Conservation (phyloP, 257 asterid species). For the Lavandula angustifolia region DNA sequence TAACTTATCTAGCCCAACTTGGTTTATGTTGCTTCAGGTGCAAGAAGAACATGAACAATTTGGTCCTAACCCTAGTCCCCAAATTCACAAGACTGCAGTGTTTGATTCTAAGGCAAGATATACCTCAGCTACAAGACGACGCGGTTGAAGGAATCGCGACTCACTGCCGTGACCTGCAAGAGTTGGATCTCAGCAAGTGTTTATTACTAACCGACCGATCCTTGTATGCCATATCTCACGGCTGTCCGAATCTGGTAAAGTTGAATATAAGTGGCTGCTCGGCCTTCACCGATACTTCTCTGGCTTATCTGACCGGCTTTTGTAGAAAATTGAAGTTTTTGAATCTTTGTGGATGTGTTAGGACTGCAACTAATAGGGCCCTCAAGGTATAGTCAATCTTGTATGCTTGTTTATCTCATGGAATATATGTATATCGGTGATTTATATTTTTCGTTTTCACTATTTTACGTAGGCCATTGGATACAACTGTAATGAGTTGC, state of each 20-base stretch:
- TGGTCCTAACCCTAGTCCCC: slow-evolving; percentile 68
- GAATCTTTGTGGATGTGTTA: slow-evolving; percentile 90
- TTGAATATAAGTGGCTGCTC: slow-evolving; percentile 90
- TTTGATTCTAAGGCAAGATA: slow-evolving; percentile 69
- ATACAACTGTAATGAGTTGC: slow-evolving; percentile 73
- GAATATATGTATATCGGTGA: too few species aligned
- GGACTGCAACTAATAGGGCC: slow-evolving; percentile 81
- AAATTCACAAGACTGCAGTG: slow-evolving; percentile 73
- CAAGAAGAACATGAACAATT: slow-evolving; percentile 80
- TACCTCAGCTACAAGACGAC: slow-evolving; percentile 79
- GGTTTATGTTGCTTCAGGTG: slow-evolving; percentile 59
- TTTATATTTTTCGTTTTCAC: not conserved
- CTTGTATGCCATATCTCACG: slow-evolving; percentile 70
- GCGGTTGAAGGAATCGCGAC: slow-evolving; percentile 64
- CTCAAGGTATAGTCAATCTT: slow-evolving; percentile 50
- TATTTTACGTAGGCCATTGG: slow-evolving; percentile 68
- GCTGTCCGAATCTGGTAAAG: slow-evolving; percentile 71
- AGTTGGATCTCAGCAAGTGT: slow-evolving; percentile 92
- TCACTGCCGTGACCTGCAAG: slow-evolving; percentile 72
- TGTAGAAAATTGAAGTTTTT: slow-evolving; percentile 67
- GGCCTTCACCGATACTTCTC: slow-evolving; percentile 68
- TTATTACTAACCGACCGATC: slow-evolving; percentile 76
- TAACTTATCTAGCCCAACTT: too few species aligned
- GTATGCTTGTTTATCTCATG: not conserved
- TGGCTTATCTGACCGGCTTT: slow-evolving; percentile 61